phyloP scores from a whole-genome alignment of 192 early-diverging fungal genomes.

The Podila epicladia region DNA sequence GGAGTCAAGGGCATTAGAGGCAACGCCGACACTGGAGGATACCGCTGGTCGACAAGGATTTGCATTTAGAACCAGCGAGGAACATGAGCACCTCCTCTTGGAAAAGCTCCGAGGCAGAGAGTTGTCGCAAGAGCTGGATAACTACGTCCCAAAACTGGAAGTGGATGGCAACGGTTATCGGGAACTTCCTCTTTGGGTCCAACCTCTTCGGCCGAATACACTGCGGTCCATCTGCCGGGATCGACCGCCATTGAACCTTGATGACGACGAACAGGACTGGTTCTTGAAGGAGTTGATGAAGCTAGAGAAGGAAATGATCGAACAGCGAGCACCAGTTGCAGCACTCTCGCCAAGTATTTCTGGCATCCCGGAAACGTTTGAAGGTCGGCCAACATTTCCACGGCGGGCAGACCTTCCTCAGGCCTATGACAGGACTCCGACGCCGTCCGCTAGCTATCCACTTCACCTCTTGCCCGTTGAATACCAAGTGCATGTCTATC shows the following conservation, averaged over 20 bases:
- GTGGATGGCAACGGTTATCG: no score
- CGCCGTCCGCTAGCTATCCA: slow-evolving; percentile 23
- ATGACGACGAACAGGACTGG: neutral
- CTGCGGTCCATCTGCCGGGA: neutral
- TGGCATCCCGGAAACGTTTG: neutral
- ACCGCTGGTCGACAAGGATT: no score
- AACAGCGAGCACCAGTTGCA: neutral
- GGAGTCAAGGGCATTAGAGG: no score
- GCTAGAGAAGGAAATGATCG: neutral
- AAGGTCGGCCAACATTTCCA: slow-evolving; percentile 1
- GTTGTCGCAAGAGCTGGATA: no score
- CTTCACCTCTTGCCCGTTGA: slow-evolving; percentile 21
- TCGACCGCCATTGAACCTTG: neutral
- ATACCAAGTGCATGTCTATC: slow-evolving; percentile 39
- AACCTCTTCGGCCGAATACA: slow-evolving; percentile 2
- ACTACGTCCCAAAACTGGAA: no score
- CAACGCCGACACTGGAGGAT: no score
- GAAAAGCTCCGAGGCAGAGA: no score
- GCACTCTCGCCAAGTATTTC: neutral
- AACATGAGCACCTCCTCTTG: no score
- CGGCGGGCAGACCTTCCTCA: neutral
- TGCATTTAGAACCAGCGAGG: no score
- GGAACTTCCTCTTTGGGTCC: no score
- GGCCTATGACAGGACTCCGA: neutral
- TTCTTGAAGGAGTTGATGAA: slow-evolving; percentile 4